These are phyloP conservation scores for Biscogniauxia sp. DNA, from an alignment of 2,329 filamentous ascomycete species.

Conservation along the genomic window DNA sequence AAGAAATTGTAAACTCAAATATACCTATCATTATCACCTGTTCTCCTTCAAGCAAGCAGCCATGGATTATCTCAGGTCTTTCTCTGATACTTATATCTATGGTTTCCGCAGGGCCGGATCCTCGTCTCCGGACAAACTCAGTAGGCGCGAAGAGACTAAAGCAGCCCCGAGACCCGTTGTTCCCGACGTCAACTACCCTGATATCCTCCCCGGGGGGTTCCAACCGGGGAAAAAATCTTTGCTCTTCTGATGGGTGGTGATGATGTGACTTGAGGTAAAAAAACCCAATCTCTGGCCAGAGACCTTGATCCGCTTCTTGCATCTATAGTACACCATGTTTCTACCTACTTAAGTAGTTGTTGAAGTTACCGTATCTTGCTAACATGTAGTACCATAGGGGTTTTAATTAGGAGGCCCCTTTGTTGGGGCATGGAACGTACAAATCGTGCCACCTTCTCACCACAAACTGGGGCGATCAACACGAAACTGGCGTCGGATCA, in stretches of 20 bases:
- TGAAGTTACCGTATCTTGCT: no score
- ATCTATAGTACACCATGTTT: no score
- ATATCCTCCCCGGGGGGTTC: constrained; percentile 27
- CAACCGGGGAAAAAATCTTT: constrained; percentile 27
- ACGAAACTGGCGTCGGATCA: no score
- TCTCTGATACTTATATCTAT: not conserved
- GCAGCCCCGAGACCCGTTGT: constrained; percentile 5
- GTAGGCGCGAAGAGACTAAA: constrained; percentile 1
- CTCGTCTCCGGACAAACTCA: constrained; percentile 8
- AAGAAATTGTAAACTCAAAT: no score
- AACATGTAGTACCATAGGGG: no score
- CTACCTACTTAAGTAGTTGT: no score
- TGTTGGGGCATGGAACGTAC: no score
- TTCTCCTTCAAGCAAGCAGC: not conserved
- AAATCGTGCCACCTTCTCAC: no score
- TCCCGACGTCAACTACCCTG: constrained; percentile 26
- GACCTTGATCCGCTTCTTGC: not conserved
- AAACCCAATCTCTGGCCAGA: not conserved
- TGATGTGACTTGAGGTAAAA: not conserved
- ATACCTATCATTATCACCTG: not conserved
- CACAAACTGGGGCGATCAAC: no score
- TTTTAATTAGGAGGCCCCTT: no score
- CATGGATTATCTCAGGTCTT: not conserved
- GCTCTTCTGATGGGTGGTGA: constrained; percentile 13
- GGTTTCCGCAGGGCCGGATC: constrained; percentile 6